Base-by-base conservation (phyloP, 345 rosid genomes). In the Salix caprea region DNA sequence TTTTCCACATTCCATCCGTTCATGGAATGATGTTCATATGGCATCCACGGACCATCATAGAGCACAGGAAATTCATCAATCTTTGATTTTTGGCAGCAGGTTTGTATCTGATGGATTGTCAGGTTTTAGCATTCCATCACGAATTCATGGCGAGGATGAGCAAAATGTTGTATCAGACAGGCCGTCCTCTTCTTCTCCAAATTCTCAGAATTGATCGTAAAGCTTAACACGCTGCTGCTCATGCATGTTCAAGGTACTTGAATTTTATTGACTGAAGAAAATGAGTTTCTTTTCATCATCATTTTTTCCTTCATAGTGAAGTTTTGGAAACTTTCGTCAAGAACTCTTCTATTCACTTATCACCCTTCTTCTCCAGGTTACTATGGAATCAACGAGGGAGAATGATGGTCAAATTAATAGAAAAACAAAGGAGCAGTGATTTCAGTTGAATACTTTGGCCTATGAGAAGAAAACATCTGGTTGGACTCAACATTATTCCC, bases 51-150 rank as follows among this genome's bases (percentile, higher is more conserved):
- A 88, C 70, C 87, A 89, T 58, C 85, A 83, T 61, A 86, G 86
- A 62, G 34, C 87, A n/a, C 82, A 86, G n/a, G 89, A 87, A 30
- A 72, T 85, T 54, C 87, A 84, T 21, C 90, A 82, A 26, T 68
- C 85, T 36, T 82, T 79, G 12, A 65, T 84, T 66, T 88, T 90
- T 54, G 85, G 88, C 39, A 80, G 86, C 65, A 69, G 89, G 74
- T 88, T 82, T 77, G 88, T 77, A 69, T 73, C 92, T 56, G 88
- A 90, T 23, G 92, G 91, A 30, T 61, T 90, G 85, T 81, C 84
- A 34, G 85, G 88, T 19, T 88, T 85, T 70, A 73, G 81, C 78
- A 80, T 89, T 76, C 91, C 90, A 3, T 80, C 83, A 1, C 78
- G 84, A 73, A 83, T 88, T 76, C 91, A 84, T 54, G 89, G 91